These are phyloP conservation scores for Knufia fluminis DNA, from an alignment of 2,329 filamentous ascomycete species.

Conservation along the genomic window DNA sequence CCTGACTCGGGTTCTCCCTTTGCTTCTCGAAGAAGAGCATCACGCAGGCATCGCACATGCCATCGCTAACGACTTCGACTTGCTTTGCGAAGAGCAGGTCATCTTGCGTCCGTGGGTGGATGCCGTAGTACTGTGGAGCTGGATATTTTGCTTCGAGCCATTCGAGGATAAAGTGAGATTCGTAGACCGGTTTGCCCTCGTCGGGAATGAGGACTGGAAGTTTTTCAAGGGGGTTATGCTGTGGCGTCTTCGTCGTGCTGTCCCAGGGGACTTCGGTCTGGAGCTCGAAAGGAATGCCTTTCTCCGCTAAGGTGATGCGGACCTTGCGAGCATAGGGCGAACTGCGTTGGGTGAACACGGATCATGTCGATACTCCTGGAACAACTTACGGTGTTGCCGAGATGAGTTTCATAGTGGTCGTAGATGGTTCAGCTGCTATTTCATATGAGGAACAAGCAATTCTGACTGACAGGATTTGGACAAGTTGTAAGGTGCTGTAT, in stretches of 20 bases:
- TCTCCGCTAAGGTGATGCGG: constrained; percentile 32
- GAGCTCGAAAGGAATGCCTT: constrained; percentile 32
- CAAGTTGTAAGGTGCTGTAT: no score
- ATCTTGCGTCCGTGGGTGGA: constrained; percentile 7
- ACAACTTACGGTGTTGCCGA: constrained; percentile 11
- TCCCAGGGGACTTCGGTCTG: constrained; percentile 38
- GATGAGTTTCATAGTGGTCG: constrained; percentile 6
- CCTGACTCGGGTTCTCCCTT: constrained; percentile 25
- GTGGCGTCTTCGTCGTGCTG: constrained; percentile 29
- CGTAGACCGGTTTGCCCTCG: constrained; percentile 26
- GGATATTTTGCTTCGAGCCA: constrained; percentile 13
- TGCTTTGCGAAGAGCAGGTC: constrained; percentile 13
- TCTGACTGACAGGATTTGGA: no score
- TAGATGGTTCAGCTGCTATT: neutral
- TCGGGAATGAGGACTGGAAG: constrained; percentile 11
- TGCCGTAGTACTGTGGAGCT: constrained; percentile 2
- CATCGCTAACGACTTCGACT: constrained; percentile 13
- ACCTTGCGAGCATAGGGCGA: constrained; percentile 24
- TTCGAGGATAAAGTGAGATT: constrained; percentile 31
- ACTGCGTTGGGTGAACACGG: neutral
- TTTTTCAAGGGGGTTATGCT: constrained; percentile 12
- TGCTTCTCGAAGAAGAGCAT: constrained; percentile 30
- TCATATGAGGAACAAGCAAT: no score
- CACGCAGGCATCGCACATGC: constrained; percentile 31
- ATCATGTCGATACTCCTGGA: neutral